These are phyloP conservation scores for Cordyceps cateniannulata DNA, from an alignment of 2,329 filamentous ascomycete genomes.

Conservation along the genomic window DNA sequence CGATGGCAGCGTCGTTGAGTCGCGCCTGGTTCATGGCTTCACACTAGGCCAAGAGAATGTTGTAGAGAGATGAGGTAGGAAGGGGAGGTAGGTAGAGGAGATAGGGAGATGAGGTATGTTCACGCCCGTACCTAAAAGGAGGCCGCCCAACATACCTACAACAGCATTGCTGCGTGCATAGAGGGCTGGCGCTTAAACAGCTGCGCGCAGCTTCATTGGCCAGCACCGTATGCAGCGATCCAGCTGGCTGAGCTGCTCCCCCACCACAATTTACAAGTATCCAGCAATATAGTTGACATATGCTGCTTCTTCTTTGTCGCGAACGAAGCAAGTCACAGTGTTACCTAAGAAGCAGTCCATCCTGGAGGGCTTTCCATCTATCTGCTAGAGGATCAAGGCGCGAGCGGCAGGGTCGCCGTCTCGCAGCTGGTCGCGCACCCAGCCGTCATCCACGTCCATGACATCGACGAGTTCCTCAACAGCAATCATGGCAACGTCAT, in stretches of 20 bases:
- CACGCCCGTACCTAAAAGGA: too few species aligned
- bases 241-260: neutral
- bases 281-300: constrained; percentile 16
- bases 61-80: neutral
- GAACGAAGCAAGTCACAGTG: constrained; percentile 20
- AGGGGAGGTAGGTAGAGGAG: neutral
- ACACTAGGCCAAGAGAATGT: neutral
- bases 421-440: constrained; percentile 15
- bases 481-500: constrained; percentile 21
- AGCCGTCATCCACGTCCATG: constrained; percentile 19
- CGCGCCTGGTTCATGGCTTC: constrained; percentile 9
- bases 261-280: constrained; percentile 11
- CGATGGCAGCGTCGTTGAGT: constrained; percentile 12
- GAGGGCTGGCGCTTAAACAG: too few species aligned
- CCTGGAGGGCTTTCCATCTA: constrained; percentile 15
- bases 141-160: neutral
- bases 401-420: constrained; percentile 3
- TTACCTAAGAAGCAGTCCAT: constrained; percentile 21
- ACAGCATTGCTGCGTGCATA: neutral
- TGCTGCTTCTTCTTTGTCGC: constrained; percentile 17
- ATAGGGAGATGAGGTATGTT: neutral
- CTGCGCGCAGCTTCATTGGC: neutral
- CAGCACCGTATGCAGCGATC: neutral
- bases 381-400: neutral
- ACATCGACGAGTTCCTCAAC: constrained; percentile 23